A percentile compares a stretch with the other conserved stretches of the same genome.
Evolutionary conservation across 2,329 filamentous ascomycete species (phyloP).

Genomic region (Colletotrichum navitas): DNA sequence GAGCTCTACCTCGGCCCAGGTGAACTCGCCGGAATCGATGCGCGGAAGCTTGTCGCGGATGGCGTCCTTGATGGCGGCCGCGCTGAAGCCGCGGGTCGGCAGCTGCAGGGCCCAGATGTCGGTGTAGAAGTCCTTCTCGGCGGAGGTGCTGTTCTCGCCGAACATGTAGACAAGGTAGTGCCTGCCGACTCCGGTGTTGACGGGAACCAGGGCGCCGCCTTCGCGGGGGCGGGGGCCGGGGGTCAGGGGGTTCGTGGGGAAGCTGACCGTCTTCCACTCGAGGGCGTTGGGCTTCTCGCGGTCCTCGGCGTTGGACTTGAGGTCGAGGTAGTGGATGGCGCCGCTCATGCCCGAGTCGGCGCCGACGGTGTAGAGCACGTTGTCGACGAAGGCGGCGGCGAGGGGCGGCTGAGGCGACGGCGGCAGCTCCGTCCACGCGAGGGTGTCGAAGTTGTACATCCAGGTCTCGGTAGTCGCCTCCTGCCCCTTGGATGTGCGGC

Average conservation of each 20-base stretch:
- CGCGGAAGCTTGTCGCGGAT: constrained; percentile 58
- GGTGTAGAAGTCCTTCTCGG: constrained; percentile 47
- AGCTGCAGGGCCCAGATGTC: constrained; percentile 68
- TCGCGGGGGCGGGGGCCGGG: constrained; percentile 58
- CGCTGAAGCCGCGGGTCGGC: constrained; percentile 58
- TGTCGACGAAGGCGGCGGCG: constrained; percentile 58
- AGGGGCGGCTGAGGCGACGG: constrained; percentile 54
- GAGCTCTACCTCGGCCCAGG: constrained; percentile 65
- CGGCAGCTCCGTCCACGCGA: constrained; percentile 64
- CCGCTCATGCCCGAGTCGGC: constrained; percentile 51
- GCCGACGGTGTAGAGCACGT: constrained; percentile 61
- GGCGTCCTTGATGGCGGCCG: constrained; percentile 63
- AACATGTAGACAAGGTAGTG: constrained; percentile 65
- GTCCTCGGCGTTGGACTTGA: constrained; percentile 49
- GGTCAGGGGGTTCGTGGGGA: constrained; percentile 53
- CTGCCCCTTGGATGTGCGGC: constrained; percentile 48
- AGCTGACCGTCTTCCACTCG: constrained; percentile 54
- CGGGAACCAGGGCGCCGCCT: constrained; percentile 58
- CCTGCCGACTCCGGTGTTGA: constrained; percentile 65
- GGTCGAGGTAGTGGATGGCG: constrained; percentile 52
- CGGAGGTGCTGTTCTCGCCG: constrained; percentile 50
- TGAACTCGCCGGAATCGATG: constrained; percentile 59
- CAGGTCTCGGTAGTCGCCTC: constrained; percentile 63
- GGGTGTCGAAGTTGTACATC: constrained; percentile 61
- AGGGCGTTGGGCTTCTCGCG: constrained; percentile 48